phyloP scores from a whole-genome alignment of 208 protist species.

The Blastocrithidia nonstop region DNA sequence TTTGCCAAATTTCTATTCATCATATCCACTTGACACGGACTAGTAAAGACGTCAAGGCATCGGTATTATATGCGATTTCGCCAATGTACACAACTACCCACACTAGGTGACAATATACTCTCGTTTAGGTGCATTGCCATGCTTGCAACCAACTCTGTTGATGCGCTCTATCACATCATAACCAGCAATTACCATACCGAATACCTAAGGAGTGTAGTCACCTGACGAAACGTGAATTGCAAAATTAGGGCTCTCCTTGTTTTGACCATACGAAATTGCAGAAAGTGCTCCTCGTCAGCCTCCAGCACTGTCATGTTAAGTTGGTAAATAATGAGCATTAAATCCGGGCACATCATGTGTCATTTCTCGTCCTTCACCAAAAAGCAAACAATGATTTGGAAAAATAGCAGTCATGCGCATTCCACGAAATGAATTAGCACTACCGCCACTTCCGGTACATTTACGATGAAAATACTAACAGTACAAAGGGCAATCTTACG shows the following conservation, averaged over 20 bases:
- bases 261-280: conserved; percentile 52
- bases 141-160: conserved; percentile 53
- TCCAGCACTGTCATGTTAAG: conserved; percentile 45
- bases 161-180: conserved; percentile 83
- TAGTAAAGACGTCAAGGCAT: conserved; percentile 81
- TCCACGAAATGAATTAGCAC: conserved; percentile 62
- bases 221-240: conserved; percentile 68
- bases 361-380: conserved; percentile 74
- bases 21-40: conserved; percentile 52
- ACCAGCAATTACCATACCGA: conserved; percentile 69
- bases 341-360: conserved; percentile 60
- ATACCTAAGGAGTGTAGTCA: conserved; percentile 71
- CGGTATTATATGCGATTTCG: conserved; percentile 61
- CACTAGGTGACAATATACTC: conserved; percentile 59
- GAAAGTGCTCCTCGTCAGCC: conserved; percentile 70
- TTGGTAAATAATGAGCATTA: conserved; percentile 53
- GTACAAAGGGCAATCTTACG: conserved; percentile 75
- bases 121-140: conserved; percentile 69
- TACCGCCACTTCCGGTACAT: conserved; percentile 62
- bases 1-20: conserved; percentile 68
- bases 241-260: conserved; percentile 79
- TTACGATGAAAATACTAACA: conserved; percentile 81
- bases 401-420: conserved; percentile 59
- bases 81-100: conserved; percentile 78
- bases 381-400: conserved; percentile 61